Percentiles rank a stretch among this genome's conserved stretches.
Conservation (phyloP, 139 green algal species). For the Helicosporidium sp. region DNA sequence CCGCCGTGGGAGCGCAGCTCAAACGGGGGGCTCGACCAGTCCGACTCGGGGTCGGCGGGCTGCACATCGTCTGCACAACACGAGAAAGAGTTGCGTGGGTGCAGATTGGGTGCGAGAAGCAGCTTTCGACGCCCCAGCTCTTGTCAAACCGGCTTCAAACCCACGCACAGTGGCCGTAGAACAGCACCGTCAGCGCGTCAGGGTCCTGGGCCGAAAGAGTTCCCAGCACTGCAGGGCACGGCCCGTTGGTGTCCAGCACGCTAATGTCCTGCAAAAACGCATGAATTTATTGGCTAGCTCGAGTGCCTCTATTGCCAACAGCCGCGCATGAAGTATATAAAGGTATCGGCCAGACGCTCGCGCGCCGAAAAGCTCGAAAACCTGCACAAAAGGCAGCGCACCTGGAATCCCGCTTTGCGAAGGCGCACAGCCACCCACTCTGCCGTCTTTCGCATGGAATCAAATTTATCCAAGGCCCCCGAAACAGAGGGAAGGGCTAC, state of each 20-base stretch:
- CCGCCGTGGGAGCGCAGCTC: conserved; percentile 14
- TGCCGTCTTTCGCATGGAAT: conserved; percentile 14
- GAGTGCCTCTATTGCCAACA: too few species aligned
- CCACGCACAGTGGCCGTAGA: conserved; percentile 35
- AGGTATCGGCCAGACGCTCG: too few species aligned
- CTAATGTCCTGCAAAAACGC: conserved; percentile 11
- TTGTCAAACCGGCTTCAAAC: too few species aligned
- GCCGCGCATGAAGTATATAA: too few species aligned
- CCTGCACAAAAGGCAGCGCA: too few species aligned
- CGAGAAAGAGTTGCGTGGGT: background rate
- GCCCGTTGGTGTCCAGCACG: conserved; percentile 25
- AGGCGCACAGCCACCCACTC: conserved; percentile 19
- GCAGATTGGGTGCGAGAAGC: too few species aligned
- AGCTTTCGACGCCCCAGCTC: too few species aligned
- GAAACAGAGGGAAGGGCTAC: conserved; percentile 25
- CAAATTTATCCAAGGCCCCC: conserved; percentile 11
- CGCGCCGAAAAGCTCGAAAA: background rate
- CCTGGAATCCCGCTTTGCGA: conserved; percentile 17
- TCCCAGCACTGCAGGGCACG: conserved; percentile 46
- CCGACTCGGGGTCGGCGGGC: conserved; percentile 26
- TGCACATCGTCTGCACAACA: conserved; percentile 32
- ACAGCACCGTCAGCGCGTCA: conserved; percentile 30
- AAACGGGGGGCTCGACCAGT: conserved; percentile 35
- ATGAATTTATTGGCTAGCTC: background rate
- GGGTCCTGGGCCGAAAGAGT: too few species aligned